These are phyloP conservation scores for Oryza nivara DNA, from an alignment of 176 grass and related monocot genomes.

Conservation along the genomic window DNA sequence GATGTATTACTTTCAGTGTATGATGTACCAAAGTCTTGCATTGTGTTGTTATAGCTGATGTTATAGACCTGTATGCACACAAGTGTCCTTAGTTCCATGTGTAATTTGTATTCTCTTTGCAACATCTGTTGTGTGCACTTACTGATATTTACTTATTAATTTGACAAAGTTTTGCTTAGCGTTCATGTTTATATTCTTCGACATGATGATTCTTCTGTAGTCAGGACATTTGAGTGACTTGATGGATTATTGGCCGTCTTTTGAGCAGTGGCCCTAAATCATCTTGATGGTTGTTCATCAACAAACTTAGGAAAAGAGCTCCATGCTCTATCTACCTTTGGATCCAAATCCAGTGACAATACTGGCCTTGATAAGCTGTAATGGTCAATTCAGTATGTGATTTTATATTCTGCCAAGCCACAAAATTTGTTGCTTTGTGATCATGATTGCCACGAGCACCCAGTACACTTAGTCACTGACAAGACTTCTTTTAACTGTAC, in stretches of 20 bases:
- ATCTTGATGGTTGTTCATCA: not conserved
- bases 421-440: constrained; percentile 12
- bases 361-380: not conserved
- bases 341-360: not conserved
- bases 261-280: not conserved
- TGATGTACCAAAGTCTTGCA: not conserved
- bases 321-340: not conserved
- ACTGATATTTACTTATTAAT: not conserved
- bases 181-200: not conserved
- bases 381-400: not conserved
- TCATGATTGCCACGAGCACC: constrained; percentile 7
- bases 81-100: not conserved
- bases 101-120: not conserved
- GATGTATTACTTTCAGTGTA: not conserved
- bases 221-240: not conserved
- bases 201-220: not conserved
- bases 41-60: not conserved
- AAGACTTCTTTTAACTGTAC: not conserved
- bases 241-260: not conserved
- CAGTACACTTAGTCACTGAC: not conserved
- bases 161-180: not conserved
- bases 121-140: not conserved
- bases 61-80: not conserved
- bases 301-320: not conserved
- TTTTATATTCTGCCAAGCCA: not conserved